phyloP scores from a whole-genome alignment of 129 eudicot species.

The Lactuca saligna region DNA sequence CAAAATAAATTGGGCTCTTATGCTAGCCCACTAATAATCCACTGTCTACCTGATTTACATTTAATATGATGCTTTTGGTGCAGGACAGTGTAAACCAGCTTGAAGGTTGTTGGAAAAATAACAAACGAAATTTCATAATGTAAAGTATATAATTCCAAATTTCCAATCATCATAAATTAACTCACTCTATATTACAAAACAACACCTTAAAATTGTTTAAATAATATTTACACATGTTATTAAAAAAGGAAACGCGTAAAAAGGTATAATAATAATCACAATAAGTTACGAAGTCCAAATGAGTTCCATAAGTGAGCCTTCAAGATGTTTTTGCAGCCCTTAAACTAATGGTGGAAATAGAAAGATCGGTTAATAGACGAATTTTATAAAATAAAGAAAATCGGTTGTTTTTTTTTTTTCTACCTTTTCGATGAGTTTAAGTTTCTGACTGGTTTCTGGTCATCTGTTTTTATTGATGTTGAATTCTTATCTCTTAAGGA shows the following conservation, averaged over 20 bases:
- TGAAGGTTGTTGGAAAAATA: background rate
- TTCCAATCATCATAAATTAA: background rate
- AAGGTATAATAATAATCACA: conserved; percentile 26
- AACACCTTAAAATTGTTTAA: conserved; percentile 3
- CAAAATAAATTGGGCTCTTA: too few species aligned
- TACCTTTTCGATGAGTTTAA: conserved; percentile 52
- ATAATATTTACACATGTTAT: conserved; percentile 14
- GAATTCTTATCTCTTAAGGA: conserved; percentile 51
- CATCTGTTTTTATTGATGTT: conserved; percentile 40
- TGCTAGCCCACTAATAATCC: too few species aligned
- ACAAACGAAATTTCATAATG: conserved; percentile 2
- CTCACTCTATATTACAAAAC: conserved; percentile 24
- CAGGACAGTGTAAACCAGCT: too few species aligned
- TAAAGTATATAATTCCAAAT: background rate
- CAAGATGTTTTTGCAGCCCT: conserved; percentile 36
- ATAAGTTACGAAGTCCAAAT: conserved; percentile 18
- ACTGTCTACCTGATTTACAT: too few species aligned
- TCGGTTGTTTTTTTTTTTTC: background rate
- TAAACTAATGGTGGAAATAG: conserved; percentile 3
- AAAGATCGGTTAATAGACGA: background rate
- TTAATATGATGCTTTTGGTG: too few species aligned
- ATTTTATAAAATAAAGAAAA: background rate
- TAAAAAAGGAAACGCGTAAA: background rate
- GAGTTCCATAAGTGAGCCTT: conserved; percentile 12
- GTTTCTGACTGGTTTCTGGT: conserved; percentile 38